Percentiles rank a stretch among this genome's conserved stretches.
Conservation (phyloP, 306 rosid genomes). For the apple (Malus domestica) region ASM211411v1 NC_041802.1:22457001-22457500, state of each 20-base stretch:
- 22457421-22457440: not conserved
- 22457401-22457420: not conserved
- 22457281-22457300: not conserved
- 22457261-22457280: not conserved
- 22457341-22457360: slow-evolving; percentile 1
- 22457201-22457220: not conserved
- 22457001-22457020: not conserved
- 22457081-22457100: not conserved
- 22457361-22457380: not conserved
- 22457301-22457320: slow-evolving; percentile 22
- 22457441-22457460: not conserved
- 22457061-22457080: not conserved
- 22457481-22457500: slow-evolving; percentile 40
- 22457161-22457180: too few relatives aligned
- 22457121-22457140: not conserved
- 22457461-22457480: not conserved
- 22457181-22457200: not conserved
- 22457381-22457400: not conserved
- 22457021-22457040: not conserved
- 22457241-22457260: not conserved
- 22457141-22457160: too few relatives aligned
- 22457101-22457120: not conserved
- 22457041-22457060: not conserved
- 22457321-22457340: not conserved
- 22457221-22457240: slow-evolving; percentile 3